Evolutionary conservation across 768 basidiomycete species (phyloP), one percentile per base, ranked within the genome.

Genomic region (Clitopilus hobsonii): DNA sequence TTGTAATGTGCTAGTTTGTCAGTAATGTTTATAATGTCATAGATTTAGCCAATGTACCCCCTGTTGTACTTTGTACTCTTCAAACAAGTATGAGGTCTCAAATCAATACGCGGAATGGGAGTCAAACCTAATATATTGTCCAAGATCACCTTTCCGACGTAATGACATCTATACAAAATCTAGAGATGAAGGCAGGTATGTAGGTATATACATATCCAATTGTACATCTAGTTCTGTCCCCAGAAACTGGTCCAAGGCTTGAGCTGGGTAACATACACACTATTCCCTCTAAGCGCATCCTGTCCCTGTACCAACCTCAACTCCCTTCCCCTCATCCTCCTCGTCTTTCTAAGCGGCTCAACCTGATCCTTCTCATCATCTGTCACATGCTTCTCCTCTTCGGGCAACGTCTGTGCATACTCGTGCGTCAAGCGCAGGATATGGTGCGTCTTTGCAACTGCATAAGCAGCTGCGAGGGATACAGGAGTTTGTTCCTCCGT

Each of bases 291-390:
- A 49, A 92, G 81, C 25, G 91, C 73, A 57, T 83, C 80, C 62
- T 89, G 85, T 8, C 86, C 86, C 61, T 91, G 89, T 1, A 99
- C 74, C 22, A 98, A 75, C 54, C 88, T 81, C 54, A 99, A 71
- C 68, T 99, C 96, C 54, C 95, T 76, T 23, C 86, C 87, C 32
- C 86, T 80, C 89, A 96, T 93, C 52, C 94, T 77, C 57, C 77
- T 77, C 1, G 81, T 78, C 61, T 76, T 81, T 56, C 94, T 76
- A 61, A 85, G 75, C 2, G 86, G 85, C 49, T 91, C 80, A 8
- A 63, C 70, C 3, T 58, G 63, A 62, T 97, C 94, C 30, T 82
- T 69, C 67, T 96, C 94, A 53, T 90, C 88, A 63, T 95, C 92
- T 13, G 89, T 86, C 1, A 75, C 73, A 36, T 73, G 71, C 24